These are phyloP conservation scores for Penicillium herquei DNA, from an alignment of 495 filamentous ascomycete species.

Conservation along the genomic window DNA sequence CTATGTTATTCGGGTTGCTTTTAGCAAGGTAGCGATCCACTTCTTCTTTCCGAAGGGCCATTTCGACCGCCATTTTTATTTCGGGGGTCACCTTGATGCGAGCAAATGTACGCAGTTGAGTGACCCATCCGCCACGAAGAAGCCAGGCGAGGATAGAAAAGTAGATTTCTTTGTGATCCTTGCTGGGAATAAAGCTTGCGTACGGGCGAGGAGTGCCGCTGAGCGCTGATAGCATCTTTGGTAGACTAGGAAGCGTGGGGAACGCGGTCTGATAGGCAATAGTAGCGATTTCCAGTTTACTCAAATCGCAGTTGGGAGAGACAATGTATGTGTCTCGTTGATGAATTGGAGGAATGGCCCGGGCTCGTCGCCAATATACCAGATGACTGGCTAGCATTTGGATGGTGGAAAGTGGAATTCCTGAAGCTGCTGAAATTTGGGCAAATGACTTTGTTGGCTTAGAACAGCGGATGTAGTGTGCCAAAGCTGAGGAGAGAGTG, in stretches of 20 bases:
- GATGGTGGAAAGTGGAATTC: slow-evolving; percentile 73
- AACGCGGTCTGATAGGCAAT: slow-evolving; percentile 73
- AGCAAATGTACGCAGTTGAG: slow-evolving; percentile 83
- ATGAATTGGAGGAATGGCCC: slow-evolving; percentile 88
- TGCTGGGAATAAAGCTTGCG: slow-evolving; percentile 77
- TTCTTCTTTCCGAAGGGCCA: slow-evolving; percentile 42
- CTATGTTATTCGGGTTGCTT: slow-evolving; percentile 15
- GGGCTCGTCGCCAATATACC: slow-evolving; percentile 90
- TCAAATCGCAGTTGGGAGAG: slow-evolving; percentile 84
- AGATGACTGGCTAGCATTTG: slow-evolving; percentile 85
- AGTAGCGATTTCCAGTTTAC: slow-evolving; percentile 66
- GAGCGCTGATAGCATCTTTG: slow-evolving; percentile 79
- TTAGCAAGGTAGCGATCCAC: slow-evolving; percentile 43
- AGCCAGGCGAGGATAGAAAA: slow-evolving; percentile 91
- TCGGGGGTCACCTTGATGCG: slow-evolving; percentile 63
- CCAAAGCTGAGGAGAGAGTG: slow-evolving; percentile 67
- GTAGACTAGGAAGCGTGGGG: slow-evolving; percentile 73
- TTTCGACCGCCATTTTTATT: slow-evolving; percentile 50
- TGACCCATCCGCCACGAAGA: slow-evolving; percentile 87
- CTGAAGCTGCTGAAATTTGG: slow-evolving; percentile 70
- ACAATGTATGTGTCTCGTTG: slow-evolving; percentile 90
- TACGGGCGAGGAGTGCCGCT: slow-evolving; percentile 76
- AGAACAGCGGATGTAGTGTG: slow-evolving; percentile 78
- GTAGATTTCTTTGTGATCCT: slow-evolving; percentile 83
- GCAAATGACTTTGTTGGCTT: slow-evolving; percentile 84